phyloP scores from a whole-genome alignment of 176 grass and related monocot species.

The Musa schizocarpa region DNA sequence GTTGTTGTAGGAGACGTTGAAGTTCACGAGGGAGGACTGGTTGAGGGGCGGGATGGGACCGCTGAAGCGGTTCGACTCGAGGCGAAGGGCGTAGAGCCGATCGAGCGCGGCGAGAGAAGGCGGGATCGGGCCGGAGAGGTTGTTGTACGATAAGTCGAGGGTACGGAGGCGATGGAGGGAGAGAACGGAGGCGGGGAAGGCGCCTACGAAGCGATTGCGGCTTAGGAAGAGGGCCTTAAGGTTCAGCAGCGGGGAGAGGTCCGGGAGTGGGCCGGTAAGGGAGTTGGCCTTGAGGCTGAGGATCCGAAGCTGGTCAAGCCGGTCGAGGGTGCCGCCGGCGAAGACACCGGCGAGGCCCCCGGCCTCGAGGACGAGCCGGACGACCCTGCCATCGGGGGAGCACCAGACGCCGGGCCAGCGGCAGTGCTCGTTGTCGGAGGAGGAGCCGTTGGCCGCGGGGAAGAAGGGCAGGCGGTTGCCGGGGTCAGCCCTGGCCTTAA shows the following conservation, averaged over 20 bases:
- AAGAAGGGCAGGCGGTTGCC: slow-evolving; percentile 24
- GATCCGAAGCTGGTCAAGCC: slow-evolving; percentile 49
- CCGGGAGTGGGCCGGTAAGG: slow-evolving; percentile 55
- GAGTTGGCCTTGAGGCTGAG: slow-evolving; percentile 84
- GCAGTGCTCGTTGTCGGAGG: slow-evolving; percentile 24
- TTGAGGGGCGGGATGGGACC: slow-evolving; percentile 65
- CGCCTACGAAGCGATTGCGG: slow-evolving; percentile 61
- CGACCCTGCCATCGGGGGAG: slow-evolving; percentile 21
- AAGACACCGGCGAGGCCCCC: slow-evolving; percentile 60
- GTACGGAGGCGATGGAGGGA: slow-evolving; percentile 53
- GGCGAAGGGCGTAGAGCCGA: slow-evolving; percentile 36
- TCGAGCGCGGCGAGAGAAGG: slow-evolving; percentile 37
- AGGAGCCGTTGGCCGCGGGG: background rate
- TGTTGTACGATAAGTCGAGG: slow-evolving; percentile 64
- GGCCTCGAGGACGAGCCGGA: slow-evolving; percentile 63
- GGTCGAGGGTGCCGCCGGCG: slow-evolving; percentile 29
- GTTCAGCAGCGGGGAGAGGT: slow-evolving; percentile 67
- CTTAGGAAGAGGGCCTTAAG: slow-evolving; percentile 85
- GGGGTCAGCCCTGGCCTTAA: slow-evolving; percentile 69
- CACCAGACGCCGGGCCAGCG: slow-evolving; percentile 40
- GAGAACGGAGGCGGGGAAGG: slow-evolving; percentile 50
- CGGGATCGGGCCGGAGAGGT: slow-evolving; percentile 53
- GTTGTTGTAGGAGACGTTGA: slow-evolving; percentile 72
- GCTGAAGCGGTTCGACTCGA: slow-evolving; percentile 60
- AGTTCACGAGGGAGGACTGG: slow-evolving; percentile 45